phyloP scores from a whole-genome alignment of 805 yeast genomes.

The Starmera pachycereana region DNA sequence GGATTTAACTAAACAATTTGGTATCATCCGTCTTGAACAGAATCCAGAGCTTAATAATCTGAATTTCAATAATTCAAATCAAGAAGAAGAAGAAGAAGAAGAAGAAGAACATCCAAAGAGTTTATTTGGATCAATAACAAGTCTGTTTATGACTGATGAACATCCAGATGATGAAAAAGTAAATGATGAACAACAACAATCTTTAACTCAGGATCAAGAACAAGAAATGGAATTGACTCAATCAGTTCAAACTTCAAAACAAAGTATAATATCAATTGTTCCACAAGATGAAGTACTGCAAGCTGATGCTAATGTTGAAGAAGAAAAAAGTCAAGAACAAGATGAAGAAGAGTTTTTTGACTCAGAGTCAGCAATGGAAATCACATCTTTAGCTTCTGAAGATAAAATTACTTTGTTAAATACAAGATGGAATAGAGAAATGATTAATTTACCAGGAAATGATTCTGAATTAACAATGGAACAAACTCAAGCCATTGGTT shows the following conservation, averaged over 20 bases:
- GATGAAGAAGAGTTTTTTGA: conserved; percentile 4
- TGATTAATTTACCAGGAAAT: conserved; percentile 1
- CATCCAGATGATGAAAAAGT: no score
- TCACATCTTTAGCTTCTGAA: conserved; percentile 6
- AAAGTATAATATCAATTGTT: background rate
- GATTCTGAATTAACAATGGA: conserved; percentile 7
- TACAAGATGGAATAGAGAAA: conserved; percentile 10
- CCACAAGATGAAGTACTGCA: background rate
- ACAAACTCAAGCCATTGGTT: conserved; percentile 9
- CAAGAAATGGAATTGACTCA: conserved; percentile 18
- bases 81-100: background rate
- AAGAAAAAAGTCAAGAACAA: background rate
- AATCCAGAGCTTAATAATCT: background rate
- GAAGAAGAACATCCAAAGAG: background rate
- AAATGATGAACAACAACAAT: background rate
- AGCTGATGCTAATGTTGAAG: background rate
- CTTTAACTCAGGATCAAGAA: conserved; percentile 5
- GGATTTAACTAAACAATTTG: conserved; percentile 19
- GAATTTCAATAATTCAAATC: conserved; percentile 1
- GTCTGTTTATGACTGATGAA: conserved; percentile 9
- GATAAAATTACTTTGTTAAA: conserved; percentile 12
- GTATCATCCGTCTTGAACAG: conserved; percentile 10
- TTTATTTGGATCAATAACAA: conserved; percentile 16
- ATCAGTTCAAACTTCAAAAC: conserved; percentile 3
- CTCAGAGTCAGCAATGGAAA: conserved; percentile 12